These are phyloP conservation scores for Epichloe baconii DNA, from an alignment of 2,329 filamentous ascomycete genomes.

Conservation along the genomic window DNA sequence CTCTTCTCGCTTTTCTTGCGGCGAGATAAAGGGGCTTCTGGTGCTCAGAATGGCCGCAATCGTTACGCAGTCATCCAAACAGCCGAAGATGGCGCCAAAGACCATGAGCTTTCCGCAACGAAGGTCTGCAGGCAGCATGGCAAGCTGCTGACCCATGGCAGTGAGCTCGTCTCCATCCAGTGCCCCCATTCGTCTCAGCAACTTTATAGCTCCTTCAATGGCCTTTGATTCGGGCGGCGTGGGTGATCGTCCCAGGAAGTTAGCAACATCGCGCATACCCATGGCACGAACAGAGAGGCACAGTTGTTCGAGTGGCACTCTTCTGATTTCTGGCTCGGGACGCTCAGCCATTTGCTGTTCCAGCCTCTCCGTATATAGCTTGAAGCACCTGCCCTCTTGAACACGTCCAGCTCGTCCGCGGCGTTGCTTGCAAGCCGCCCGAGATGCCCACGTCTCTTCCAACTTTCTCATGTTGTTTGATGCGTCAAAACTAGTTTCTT, in stretches of 20 bases:
- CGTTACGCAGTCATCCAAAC: conserved; percentile 74
- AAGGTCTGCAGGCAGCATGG: conserved; percentile 87
- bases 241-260: conserved; percentile 73
- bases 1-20: conserved; percentile 69
- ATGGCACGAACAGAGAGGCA: conserved; percentile 92
- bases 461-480: conserved; percentile 88
- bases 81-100: conserved; percentile 86
- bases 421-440: conserved; percentile 86
- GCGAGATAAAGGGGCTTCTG: conserved; percentile 74
- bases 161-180: conserved; percentile 78
- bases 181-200: conserved; percentile 77
- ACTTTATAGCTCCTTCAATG: conserved; percentile 69
- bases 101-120: conserved; percentile 91
- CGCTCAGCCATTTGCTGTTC: conserved; percentile 78
- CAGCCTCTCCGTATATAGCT: conserved; percentile 78
- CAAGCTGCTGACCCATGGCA: conserved; percentile 81
- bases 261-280: conserved; percentile 71
- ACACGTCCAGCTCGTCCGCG: conserved; percentile 90
- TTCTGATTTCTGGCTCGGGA: conserved; percentile 84
- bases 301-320: conserved; percentile 86
- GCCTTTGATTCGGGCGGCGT: conserved; percentile 79
- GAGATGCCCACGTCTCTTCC: conserved; percentile 89
- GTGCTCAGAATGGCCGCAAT: conserved; percentile 89
- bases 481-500: conserved; percentile 89
- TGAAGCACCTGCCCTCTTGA: conserved; percentile 82